Evolutionary conservation across 2,329 filamentous ascomycete genomes (phyloP).

Genomic region (Samsoniella hepiali): DNA sequence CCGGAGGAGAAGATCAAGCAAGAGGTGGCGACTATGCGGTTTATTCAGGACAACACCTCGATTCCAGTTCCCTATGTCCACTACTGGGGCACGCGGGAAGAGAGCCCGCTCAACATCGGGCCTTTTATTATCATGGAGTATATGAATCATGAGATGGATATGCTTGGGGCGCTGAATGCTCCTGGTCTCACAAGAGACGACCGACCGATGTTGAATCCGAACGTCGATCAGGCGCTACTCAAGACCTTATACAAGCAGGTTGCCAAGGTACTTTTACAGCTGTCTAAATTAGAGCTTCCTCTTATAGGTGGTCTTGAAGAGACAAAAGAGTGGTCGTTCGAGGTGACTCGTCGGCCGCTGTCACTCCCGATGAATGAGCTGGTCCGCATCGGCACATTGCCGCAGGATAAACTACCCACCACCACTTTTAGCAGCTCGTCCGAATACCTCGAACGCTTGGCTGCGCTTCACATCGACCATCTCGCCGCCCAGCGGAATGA

Average conservation of each 20-base stretch:
- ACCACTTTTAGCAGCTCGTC: background rate
- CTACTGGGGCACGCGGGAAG: conserved; percentile 20
- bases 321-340: background rate
- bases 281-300: background rate
- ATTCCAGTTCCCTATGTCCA: conserved; percentile 21
- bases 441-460: background rate
- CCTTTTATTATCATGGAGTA: conserved; percentile 22
- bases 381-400: background rate
- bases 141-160: conserved; percentile 12
- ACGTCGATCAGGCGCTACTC: background rate
- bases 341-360: background rate
- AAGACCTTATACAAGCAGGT: background rate
- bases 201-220: background rate
- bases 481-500: background rate
- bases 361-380: background rate
- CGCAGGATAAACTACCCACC: background rate
- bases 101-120: conserved; percentile 20
- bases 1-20: conserved; percentile 20
- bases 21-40: conserved; percentile 20
- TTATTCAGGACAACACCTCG: conserved; percentile 19
- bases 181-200: background rate
- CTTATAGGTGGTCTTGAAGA: background rate
- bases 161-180: background rate
- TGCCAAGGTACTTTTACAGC: background rate
- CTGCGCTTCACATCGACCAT: background rate